phyloP scores from a whole-genome alignment of 805 yeast genomes.

The Saturnispora silvae region DNA sequence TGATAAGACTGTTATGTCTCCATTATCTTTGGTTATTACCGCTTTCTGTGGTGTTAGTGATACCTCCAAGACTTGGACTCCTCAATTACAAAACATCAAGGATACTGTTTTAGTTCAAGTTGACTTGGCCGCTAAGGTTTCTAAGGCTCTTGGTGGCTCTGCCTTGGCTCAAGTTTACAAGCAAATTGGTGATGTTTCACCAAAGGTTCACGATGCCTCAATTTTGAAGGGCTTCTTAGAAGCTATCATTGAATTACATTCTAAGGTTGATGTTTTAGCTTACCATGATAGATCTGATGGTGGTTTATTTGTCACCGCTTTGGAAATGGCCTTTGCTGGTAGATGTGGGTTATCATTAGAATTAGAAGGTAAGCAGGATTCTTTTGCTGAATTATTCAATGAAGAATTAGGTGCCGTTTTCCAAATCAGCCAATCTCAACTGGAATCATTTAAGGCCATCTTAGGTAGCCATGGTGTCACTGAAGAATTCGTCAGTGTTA shows the following conservation, averaged over 20 bases:
- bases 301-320: conserved; percentile 74
- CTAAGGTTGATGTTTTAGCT: conserved; percentile 55
- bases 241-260: conserved; percentile 64
- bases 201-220: conserved; percentile 64
- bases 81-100: conserved; percentile 45
- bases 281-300: conserved; percentile 97
- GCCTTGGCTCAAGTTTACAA: conserved; percentile 90
- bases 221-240: conserved; percentile 60
- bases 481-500: conserved; percentile 39
- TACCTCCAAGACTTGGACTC: conserved; percentile 93
- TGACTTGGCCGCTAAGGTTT: conserved; percentile 52
- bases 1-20: conserved; percentile 88
- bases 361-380: conserved; percentile 25
- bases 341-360: conserved; percentile 68
- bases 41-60: conserved; percentile 83
- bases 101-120: conserved; percentile 65
- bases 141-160: conserved; percentile 76
- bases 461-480: conserved; percentile 52
- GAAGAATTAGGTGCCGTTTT: conserved; percentile 96
- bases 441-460: conserved; percentile 42
- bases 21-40: conserved; percentile 80
- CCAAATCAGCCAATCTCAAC: conserved; percentile 57
- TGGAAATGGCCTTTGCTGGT: conserved; percentile 97
- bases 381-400: conserved; percentile 57
- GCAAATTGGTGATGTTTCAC: conserved; percentile 74